Evolutionary conservation across 139 green algal genomes (phyloP), one percentile per base, ranked within the genome.

Genomic region (Closterium sp.): DNA sequence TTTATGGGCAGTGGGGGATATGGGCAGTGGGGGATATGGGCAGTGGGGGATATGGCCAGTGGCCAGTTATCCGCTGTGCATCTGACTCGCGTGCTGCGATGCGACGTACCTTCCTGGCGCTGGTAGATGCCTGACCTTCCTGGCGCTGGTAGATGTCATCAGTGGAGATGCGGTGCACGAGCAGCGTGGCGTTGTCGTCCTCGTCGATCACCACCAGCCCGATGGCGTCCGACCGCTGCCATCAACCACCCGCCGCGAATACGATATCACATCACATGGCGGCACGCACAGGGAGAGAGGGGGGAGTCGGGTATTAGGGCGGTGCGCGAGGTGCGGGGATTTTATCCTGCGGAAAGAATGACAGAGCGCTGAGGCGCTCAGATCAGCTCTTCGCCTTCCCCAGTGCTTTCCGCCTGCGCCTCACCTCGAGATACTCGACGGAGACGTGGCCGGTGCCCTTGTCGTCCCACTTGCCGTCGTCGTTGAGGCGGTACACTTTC

Each of bases 401-500:
- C 55, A 16, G 55, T 76, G 16, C 12, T 28, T 32, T 34, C 19
- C 31, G 2, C 7, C 34, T 4, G 3, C 35, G 69, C 84, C 95
- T 84, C 88, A 98, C 97, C 96, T 98, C 95, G 88, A 98, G 89
- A 89, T 96, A 97, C 92, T 98, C 96, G 28, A 99, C 94, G 0
- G 93, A 96, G 0, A 98, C 96, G 69, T 97, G 93, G 12, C 98
- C 98, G 1, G 97, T 99, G 10, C 98, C 98, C 76, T 97, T 98
- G 93, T 99, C 98, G 90, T 98, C 96, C 98, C 98, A 99, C 66
- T 96, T 93, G 3, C 97, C 97, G 21, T 97, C 94, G 12, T 96
- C 90, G 76, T 97, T 98, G 0, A 99, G 93, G 21, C 95, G 96
- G 90, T 99, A 99, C 0, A 99, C 95, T 89, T 99, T 98, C 0